These are phyloP conservation scores for Dipodascus geniculatus DNA, from an alignment of 805 yeast genomes.

Conservation along the genomic window DNA sequence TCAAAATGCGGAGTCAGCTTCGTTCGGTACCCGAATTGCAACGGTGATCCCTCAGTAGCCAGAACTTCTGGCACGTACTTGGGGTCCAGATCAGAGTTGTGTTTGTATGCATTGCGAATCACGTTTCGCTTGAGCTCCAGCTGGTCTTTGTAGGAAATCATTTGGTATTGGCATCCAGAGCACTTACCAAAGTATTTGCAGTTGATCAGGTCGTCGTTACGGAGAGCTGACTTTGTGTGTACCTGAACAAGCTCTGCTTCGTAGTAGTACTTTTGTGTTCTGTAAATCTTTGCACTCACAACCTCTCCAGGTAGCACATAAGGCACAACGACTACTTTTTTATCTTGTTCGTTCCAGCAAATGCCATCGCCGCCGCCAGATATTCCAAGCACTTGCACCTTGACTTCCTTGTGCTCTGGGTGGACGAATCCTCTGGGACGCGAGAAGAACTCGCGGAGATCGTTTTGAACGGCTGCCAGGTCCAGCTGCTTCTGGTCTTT, in stretches of 20 bases:
- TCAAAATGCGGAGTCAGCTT: constrained; percentile 94
- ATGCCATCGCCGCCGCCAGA: constrained; percentile 79
- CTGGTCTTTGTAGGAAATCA: constrained; percentile 61
- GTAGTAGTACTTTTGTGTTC: constrained; percentile 61
- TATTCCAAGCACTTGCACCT: constrained; percentile 46
- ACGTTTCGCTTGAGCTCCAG: constrained; percentile 60
- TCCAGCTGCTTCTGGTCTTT: constrained; percentile 30
- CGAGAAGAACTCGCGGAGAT: constrained; percentile 53
- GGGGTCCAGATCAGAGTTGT: constrained; percentile 37
- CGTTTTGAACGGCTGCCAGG: constrained; percentile 43
- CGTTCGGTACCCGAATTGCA: constrained; percentile 69
- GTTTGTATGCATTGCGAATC: constrained; percentile 69
- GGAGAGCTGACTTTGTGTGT: constrained; percentile 31
- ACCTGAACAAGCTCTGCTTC: constrained; percentile 64
- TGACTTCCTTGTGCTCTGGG: constrained; percentile 40
- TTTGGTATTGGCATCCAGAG: constrained; percentile 92
- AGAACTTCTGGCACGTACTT: constrained; percentile 44
- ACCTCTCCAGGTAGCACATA: constrained; percentile 81
- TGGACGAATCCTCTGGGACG: constrained; percentile 27
- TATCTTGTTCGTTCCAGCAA: constrained; percentile 1
- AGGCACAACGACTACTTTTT: constrained; percentile 62
- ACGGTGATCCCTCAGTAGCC: constrained; percentile 65
- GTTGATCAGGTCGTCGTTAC: constrained; percentile 48
- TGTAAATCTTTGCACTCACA: constrained; percentile 58
- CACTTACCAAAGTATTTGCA: constrained; percentile 86